phyloP scores from a whole-genome alignment of 2,329 filamentous ascomycete species.

The Ilyonectria sp. region DNA sequence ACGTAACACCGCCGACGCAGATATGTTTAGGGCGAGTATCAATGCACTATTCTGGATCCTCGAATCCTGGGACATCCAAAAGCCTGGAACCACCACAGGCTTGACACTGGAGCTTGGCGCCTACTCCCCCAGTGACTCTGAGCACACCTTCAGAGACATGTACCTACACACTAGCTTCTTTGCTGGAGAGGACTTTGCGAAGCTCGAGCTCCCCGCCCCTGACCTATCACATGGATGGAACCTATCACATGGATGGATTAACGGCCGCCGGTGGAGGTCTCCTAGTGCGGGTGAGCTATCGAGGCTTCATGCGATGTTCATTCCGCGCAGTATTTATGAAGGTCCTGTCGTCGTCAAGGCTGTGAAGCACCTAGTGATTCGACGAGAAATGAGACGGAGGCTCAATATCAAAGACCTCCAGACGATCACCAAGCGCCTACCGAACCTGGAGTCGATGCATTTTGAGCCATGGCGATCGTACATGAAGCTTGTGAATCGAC shows the following conservation, averaged over 20 bases:
- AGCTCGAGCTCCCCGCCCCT: neutral
- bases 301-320: too few species aligned
- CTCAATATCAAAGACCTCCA: neutral
- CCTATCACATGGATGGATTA: neutral
- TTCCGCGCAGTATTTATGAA: neutral
- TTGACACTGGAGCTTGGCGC: constrained; percentile 17
- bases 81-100: neutral
- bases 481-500: too few species aligned
- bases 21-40: neutral
- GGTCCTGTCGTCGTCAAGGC: neutral
- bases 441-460: neutral
- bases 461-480: constrained; percentile 11
- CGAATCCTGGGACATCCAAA: neutral
- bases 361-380: constrained; percentile 13
- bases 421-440: neutral
- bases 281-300: neutral
- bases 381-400: neutral
- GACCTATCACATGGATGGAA: neutral
- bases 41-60: neutral
- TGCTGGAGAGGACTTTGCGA: neutral
- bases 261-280: neutral
- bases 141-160: constrained; percentile 9
- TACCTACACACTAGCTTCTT: constrained; percentile 4
- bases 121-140: constrained; percentile 1
- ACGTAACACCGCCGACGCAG: neutral